Conservation (phyloP, 1,284 basidiomycete species). For the Irpex sp. region DNA sequence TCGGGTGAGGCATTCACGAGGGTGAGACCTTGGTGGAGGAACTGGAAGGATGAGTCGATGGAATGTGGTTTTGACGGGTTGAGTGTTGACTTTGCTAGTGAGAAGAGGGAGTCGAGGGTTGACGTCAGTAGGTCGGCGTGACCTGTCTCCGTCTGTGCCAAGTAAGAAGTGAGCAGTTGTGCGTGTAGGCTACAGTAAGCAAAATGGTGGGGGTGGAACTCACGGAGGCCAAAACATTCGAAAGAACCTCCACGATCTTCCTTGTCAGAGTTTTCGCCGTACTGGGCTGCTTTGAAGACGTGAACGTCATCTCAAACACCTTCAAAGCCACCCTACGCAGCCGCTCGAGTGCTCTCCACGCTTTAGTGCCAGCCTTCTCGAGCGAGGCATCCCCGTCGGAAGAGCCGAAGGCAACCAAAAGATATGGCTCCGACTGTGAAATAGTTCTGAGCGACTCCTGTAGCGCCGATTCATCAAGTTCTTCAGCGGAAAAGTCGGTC, state of each 20-base stretch:
- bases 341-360: constrained; percentile 57
- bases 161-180: not conserved
- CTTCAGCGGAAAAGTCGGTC: not conserved
- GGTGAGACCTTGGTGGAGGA: constrained; percentile 41
- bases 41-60: constrained; percentile 42
- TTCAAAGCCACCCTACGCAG: constrained; percentile 47
- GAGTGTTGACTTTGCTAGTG: constrained; percentile 49
- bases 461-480: not conserved
- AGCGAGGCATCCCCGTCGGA: not conserved
- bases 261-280: constrained; percentile 21
- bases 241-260: constrained; percentile 29
- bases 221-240: constrained; percentile 25
- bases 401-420: not conserved
- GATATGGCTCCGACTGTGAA: not conserved
- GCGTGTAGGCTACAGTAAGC: not conserved
- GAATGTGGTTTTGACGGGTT: constrained; percentile 45
- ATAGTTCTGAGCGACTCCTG: not conserved
- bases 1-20: not conserved
- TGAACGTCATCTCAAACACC: constrained; percentile 34
- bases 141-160: constrained; percentile 22
- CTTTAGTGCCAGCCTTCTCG: constrained; percentile 30
- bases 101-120: constrained; percentile 58
- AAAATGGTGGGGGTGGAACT: constrained; percentile 8
- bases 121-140: constrained; percentile 41
- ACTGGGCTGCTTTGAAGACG: not conserved